These are phyloP conservation scores for Echium plantagineum DNA, from an alignment of 257 asterid species.

Conservation along the genomic window DNA sequence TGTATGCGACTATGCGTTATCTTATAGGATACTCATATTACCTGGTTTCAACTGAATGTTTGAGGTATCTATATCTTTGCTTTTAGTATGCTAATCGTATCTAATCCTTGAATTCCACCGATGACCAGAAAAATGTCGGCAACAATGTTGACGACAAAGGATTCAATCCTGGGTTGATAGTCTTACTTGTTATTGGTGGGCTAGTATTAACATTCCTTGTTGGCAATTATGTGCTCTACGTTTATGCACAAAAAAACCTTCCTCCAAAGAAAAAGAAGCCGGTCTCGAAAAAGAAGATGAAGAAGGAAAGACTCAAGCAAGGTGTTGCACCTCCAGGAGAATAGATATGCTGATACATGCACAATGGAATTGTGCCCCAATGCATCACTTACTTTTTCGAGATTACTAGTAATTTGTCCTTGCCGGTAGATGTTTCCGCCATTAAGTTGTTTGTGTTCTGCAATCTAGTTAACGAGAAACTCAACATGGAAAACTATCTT, in stretches of 20 bases:
- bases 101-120: not conserved
- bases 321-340: conserved; percentile 91
- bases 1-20: no score
- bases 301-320: conserved; percentile 83
- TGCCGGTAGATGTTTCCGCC: not conserved
- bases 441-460: not conserved
- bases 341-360: conserved; percentile 18
- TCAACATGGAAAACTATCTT: not conserved
- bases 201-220: conserved; percentile 47
- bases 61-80: not conserved
- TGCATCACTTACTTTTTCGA: not conserved
- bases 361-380: not conserved
- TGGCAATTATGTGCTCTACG: conserved; percentile 59
- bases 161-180: conserved; percentile 76
- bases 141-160: conserved; percentile 40
- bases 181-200: conserved; percentile 62
- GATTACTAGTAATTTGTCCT: not conserved
- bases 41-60: no score
- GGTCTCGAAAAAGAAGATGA: conserved; percentile 82
- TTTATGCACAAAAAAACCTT: conserved; percentile 65
- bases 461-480: not conserved
- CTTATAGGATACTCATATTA: no score
- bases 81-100: not conserved
- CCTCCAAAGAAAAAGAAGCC: conserved; percentile 92
- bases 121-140: conserved; percentile 37